Evolutionary conservation across 768 basidiomycete species (phyloP).

Genomic region (Pleurotus eryngii): DNA sequence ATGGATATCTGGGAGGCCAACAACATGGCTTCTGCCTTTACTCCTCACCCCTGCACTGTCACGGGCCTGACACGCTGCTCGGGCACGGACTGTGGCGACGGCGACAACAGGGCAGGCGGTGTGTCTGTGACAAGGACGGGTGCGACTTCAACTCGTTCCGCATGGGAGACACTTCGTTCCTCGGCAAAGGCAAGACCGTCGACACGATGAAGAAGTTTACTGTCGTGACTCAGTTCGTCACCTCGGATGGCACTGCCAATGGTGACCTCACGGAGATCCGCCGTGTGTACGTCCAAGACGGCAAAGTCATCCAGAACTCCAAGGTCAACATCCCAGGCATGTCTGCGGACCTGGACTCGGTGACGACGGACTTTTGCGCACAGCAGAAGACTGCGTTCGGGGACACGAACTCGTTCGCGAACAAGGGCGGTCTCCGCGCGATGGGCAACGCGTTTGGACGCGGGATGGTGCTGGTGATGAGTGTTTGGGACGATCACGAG

Average conservation of each 20-base stretch:
- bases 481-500: conserved; percentile 38
- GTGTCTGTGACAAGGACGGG: conserved; percentile 40
- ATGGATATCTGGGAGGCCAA: conserved; percentile 47
- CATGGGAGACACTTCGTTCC: conserved; percentile 36
- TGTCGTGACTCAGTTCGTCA: conserved; percentile 45
- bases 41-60: conserved; percentile 37
- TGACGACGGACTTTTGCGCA: conserved; percentile 34
- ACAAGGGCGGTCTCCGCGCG: conserved; percentile 25
- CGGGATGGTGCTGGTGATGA: conserved; percentile 35
- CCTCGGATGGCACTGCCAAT: conserved; percentile 31
- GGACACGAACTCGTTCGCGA: conserved; percentile 32
- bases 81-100: conserved; percentile 25
- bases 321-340: conserved; percentile 23
- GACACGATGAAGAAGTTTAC: conserved; percentile 37
- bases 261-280: conserved; percentile 40
- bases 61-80: conserved; percentile 28
- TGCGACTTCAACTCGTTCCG: conserved; percentile 49
- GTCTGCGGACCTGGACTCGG: conserved; percentile 20
- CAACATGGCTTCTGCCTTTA: conserved; percentile 33
- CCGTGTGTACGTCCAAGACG: conserved; percentile 42
- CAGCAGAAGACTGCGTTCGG: conserved; percentile 20
- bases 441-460: conserved; percentile 22
- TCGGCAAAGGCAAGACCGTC: conserved; percentile 31
- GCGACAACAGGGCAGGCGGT: conserved; percentile 25
- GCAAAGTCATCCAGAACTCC: conserved; percentile 38